Base-by-base conservation (phyloP, 345 rosid species). In the Rhodamnia rubescens region DNA sequence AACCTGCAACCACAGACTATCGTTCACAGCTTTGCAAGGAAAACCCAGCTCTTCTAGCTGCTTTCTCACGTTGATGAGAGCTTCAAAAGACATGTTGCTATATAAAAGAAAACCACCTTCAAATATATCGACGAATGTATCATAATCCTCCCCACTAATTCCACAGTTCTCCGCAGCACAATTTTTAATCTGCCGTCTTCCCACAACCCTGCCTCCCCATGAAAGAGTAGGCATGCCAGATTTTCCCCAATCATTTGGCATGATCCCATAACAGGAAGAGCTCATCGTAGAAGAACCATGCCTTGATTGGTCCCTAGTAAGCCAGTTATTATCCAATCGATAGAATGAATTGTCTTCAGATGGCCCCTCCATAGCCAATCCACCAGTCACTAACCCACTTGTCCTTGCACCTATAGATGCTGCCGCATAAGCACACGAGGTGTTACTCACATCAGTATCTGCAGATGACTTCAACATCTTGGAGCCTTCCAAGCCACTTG, bases 1-100 rank as follows among this genome's bases (percentile, higher is more conserved):
- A 87, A 97, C 98, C 98, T 97, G 99, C 86, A 97, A 89, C 99
- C 99, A 97, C 85, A 97, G 98, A 90, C 98, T 96, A 90, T 97
- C 98, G 74, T 97, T 97, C 87, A 95, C 93, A 59, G 99, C 98
- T 92, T 95, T 95, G 93, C 98, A 92, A 78, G 99, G 99, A 89
- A 97, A 95, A 69, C 95, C 99, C 87, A 94, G 89, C 90, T 94
- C 99, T 89, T 97, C 99, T 86, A 97, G 99, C 87, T 95, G 98
- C 89, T 93, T 97, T 89, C 98, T 95, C 86, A 94, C 97, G 85
- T 94, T 95, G 87, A 97, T 89, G 86, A 97, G 96, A 83, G 93
- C 94, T 90, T 95, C 98, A 92, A 97, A 97, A 58, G 97, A 92
- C 98, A 97, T 97, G 89, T 94, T 95, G 93, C 97, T 91, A 88